Conservation (phyloP, 73 alveolate species). For the Blepharisma stoltei region DNA sequence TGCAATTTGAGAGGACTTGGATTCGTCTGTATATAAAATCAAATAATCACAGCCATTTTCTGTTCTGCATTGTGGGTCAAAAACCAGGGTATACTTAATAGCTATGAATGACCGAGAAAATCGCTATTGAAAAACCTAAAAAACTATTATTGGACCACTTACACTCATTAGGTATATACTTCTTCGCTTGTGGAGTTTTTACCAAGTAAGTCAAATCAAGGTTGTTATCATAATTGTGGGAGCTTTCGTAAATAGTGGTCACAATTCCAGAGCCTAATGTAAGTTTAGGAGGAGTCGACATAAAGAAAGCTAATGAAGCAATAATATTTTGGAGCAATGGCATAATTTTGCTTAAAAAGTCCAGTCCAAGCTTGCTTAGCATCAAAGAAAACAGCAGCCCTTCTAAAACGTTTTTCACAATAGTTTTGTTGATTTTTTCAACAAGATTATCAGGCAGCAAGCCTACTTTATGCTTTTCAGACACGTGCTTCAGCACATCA, state of each 20-base stretch:
- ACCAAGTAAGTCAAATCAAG: neutral
- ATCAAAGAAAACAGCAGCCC: neutral
- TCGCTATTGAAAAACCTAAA: too few relatives aligned
- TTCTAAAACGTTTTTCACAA: neutral
- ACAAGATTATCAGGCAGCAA: constrained; percentile 1
- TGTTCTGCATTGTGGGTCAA: constrained; percentile 34
- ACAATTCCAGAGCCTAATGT: constrained; percentile 3
- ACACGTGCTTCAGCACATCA: neutral
- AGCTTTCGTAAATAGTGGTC: constrained; percentile 3
- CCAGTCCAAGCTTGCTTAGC: constrained; percentile 7
- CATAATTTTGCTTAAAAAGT: neutral
- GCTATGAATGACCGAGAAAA: too few relatives aligned
- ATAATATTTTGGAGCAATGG: neutral
- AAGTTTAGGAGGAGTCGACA: neutral
- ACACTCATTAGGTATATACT: too few relatives aligned
- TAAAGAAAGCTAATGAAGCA: constrained; percentile 1
- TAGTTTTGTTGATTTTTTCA: neutral
- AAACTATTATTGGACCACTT: too few relatives aligned
- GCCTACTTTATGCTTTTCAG: neutral
- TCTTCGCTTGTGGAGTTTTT: neutral
- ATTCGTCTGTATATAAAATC: neutral
- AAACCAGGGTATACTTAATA: constrained; percentile 9
- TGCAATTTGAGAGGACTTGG: neutral
- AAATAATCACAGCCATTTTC: constrained; percentile 27
- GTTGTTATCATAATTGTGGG: neutral